phyloP scores from a whole-genome alignment of 345 rosid genomes.

The Eucalyptus virginea region DNA sequence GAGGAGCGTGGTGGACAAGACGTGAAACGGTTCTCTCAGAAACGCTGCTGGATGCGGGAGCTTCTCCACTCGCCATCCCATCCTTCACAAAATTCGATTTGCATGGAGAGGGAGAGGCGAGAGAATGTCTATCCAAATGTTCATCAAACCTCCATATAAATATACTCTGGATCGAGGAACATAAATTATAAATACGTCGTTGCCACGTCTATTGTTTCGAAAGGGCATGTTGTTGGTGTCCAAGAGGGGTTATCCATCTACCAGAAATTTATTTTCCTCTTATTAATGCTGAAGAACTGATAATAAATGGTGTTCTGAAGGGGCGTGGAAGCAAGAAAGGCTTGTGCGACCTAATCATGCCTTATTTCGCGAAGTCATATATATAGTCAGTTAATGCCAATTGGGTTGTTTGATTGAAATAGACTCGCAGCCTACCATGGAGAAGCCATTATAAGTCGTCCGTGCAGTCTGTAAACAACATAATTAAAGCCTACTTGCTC shows the following conservation, averaged over 20 bases:
- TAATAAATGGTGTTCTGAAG: background rate
- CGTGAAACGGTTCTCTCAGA: slow-evolving; percentile 2
- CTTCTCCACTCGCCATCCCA: background rate
- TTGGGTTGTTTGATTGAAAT: background rate
- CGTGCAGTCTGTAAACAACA: background rate
- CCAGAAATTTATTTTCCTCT: background rate
- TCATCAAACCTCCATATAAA: background rate
- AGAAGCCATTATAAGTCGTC: background rate
- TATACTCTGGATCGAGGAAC: background rate
- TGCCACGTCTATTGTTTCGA: background rate
- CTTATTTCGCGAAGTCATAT: background rate
- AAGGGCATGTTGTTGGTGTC: background rate
- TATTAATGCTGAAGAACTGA: background rate
- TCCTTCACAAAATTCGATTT: background rate
- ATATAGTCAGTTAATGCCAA: background rate
- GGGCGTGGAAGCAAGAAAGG: background rate
- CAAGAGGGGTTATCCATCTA: background rate
- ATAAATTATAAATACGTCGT: background rate
- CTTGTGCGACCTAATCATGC: background rate
- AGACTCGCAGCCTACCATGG: background rate
- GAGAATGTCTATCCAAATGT: background rate
- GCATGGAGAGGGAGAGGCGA: background rate
- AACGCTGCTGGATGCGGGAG: background rate
- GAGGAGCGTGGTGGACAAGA: slow-evolving; percentile 5
- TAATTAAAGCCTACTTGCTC: background rate